Evolutionary conservation across 768 basidiomycete species (phyloP), one percentile per base, ranked within the genome.

Genomic region (Coprinopsis sp.): DNA sequence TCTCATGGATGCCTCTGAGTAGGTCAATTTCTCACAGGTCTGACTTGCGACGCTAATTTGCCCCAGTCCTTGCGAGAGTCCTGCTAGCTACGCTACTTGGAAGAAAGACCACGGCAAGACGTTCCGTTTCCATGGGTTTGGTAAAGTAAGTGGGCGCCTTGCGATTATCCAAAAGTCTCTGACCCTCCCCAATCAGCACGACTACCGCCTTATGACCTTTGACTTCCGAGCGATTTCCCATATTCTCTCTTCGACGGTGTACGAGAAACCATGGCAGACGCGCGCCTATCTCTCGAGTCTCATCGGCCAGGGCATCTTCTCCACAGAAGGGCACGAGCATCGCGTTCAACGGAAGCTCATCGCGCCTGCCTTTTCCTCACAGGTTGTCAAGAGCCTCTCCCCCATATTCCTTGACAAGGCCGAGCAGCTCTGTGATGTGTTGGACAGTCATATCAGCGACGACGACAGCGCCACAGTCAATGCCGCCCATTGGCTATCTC

Each of bases 191-290:
- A 19, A 10, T 4, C 46, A 79, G 75, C 71, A 76, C 49, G 79
- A 81, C 52, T 72, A 72, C 51, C 73, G 79, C 31, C 55, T 81
- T 18, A 64, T 81, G 60, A 70, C 77, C 1, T 70, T 78, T 42
- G 78, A 81, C 54, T 64, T 73, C 44, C 69, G 70, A 10, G 72
- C 69, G 11, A 57, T 77, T 8, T 61, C 71, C 4, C 73, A 79
- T 58, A 60, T 81, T 27, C 64, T 80, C 21, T 73, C 62, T 52
- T 74, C 74, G 1, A 52, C 75, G 0, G 52, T 60, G 4, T 81
- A 74, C 48, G 71, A 78, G 53, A 81, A 78, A 55, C 78, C 79
- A 6, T 77, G 76, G 76, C 76, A 77, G 54, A 79, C 78, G 3
- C 68, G 76, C 13, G 46, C 62, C 27, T 63, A 77, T 29, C 57